phyloP scores from a whole-genome alignment of 768 basidiomycete genomes.

The Lactarius indigo region DNA sequence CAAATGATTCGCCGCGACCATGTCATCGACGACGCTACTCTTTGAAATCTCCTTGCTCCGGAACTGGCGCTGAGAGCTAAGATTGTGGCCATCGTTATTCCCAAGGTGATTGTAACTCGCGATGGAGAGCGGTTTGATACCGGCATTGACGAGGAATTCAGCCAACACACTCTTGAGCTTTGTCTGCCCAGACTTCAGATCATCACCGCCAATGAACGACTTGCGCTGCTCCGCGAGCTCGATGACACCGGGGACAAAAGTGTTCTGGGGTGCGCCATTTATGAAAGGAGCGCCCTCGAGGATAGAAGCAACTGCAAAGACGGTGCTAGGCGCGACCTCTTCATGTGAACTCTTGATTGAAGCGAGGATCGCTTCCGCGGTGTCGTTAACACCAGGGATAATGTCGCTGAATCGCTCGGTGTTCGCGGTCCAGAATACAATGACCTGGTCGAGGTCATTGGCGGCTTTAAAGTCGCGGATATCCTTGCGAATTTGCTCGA shows the following conservation, averaged over 20 bases:
- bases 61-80: slow-evolving; percentile 90
- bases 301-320: slow-evolving; percentile 94
- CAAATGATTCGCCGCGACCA: slow-evolving; percentile 88
- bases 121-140: slow-evolving; percentile 96
- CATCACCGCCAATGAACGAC: slow-evolving; percentile 96
- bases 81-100: slow-evolving; percentile 94
- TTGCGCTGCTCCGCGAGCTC: slow-evolving; percentile 84
- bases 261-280: slow-evolving; percentile 98
- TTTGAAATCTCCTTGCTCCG: slow-evolving; percentile 98
- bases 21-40: slow-evolving; percentile 95
- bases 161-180: slow-evolving; percentile 96
- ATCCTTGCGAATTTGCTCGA: slow-evolving; percentile 89
- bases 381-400: slow-evolving; percentile 93
- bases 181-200: slow-evolving; percentile 97
- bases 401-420: slow-evolving; percentile 97
- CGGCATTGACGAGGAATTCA: slow-evolving; percentile 98
- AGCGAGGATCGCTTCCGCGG: slow-evolving; percentile 78
- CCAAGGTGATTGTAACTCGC: slow-evolving; percentile 99
- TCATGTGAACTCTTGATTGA: slow-evolving; percentile 82
- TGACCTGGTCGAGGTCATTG: slow-evolving; percentile 78
- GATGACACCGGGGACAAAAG: slow-evolving; percentile 94
- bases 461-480: slow-evolving; percentile 89
- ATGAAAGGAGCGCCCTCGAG: slow-evolving; percentile 94
- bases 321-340: slow-evolving; percentile 93
- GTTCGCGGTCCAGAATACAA: slow-evolving; percentile 99